Conservation (phyloP, 306 rosid species). For the Ormosia emarginata region DNA sequence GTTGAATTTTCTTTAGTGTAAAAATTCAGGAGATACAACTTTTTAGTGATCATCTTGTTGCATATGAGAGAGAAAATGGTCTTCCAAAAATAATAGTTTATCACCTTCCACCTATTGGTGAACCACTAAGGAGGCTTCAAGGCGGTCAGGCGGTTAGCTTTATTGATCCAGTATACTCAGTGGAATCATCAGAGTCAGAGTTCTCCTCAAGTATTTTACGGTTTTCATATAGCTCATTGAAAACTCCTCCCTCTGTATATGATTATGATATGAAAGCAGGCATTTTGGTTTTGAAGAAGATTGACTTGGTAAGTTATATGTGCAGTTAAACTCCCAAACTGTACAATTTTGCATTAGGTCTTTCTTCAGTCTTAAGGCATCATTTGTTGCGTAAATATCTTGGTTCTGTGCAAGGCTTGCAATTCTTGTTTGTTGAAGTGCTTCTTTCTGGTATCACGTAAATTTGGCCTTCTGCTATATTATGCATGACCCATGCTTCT, state of each 20-base stretch:
- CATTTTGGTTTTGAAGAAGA: conserved; percentile 73
- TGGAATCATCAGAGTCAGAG: conserved; percentile 52
- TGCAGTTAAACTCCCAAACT: conserved; percentile 5
- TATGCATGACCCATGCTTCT: neutral
- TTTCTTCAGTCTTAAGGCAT: neutral
- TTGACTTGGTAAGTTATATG: conserved; percentile 58
- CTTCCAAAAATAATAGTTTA: conserved; percentile 66
- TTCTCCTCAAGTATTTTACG: conserved; percentile 72
- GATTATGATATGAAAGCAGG: conserved; percentile 86
- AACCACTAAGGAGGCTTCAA: conserved; percentile 57
- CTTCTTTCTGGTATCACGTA: conserved; percentile 3
- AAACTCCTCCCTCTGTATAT: conserved; percentile 74
- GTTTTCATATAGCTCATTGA: conserved; percentile 79
- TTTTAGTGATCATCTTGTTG: conserved; percentile 64
- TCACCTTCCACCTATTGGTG: conserved; percentile 70
- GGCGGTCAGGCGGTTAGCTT: conserved; percentile 61
- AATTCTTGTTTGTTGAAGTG: neutral
- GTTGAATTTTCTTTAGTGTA: conserved; percentile 50
- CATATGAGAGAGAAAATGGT: conserved; percentile 77
- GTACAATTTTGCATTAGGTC: conserved; percentile 14
- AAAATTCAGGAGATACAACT: conserved; percentile 82
- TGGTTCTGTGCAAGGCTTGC: neutral
- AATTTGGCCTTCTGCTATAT: neutral
- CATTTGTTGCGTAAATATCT: neutral
- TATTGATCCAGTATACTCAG: conserved; percentile 71